Evolutionary conservation across 2,329 filamentous ascomycete genomes (phyloP), one percentile per base, ranked within the genome.

Genomic region (Diaporthe helianthi): DNA sequence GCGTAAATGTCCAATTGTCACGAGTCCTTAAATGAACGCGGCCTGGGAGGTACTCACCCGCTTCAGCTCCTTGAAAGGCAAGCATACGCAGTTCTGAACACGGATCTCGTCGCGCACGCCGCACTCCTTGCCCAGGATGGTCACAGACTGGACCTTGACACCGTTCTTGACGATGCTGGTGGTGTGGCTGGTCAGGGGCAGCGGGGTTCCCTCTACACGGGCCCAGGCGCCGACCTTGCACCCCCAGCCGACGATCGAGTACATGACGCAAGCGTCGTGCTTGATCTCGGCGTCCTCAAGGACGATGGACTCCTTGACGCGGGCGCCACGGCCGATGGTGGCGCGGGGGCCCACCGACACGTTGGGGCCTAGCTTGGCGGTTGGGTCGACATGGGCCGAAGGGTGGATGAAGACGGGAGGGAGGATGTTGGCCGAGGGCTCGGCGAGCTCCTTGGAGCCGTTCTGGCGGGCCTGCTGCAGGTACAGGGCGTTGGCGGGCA

Each of bases 11-110:
- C n/a, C 24, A 2, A 17, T 2, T 9, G 22, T 41, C 15, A 38
- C 61, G 2, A 51, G 2, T 49, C 38, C 36, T 26, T 46, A 19
- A 44, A 47, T 61, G 24, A 33, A 46, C 1, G 24, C 26, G 41
- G 13, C 17, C 41, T 5, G 41, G 19, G 12, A 24, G 22, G 2
- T 19, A 87, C 92, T 80, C 84, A 95, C 93, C 83, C 94, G 89
- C 89, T 98, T 98, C 80, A 99, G 83, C 84, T 98, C 96, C 87
- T 99, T 99, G 82, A 94, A 97, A 12, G 96, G 96, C 84, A 99
- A 82, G 83, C 96, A 98, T 71, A 99, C 90, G 80, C 96, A 99
- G 84, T 99, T 98, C 84, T 98, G 95, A 75, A 99, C 94, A 72
- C 94, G 89, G 13, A 98, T 91, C 82, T 98, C 96, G 76, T 99